Conservation (phyloP, 1,284 basidiomycete genomes). For the Melampsora americana region DNA sequence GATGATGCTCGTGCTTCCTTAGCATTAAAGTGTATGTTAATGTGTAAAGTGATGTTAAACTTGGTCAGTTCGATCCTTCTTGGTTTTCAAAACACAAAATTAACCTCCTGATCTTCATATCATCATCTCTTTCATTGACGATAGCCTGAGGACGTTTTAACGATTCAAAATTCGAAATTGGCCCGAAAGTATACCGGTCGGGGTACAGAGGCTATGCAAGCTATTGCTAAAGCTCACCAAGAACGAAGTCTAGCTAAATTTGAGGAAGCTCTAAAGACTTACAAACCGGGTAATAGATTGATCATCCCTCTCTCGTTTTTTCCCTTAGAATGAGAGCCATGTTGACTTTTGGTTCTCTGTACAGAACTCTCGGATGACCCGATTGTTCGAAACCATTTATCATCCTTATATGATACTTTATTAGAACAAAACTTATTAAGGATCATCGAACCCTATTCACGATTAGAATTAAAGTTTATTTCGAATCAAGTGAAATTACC, state of each 20-base stretch:
- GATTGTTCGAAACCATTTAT: conserved; percentile 88
- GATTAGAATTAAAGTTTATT: conserved; percentile 85
- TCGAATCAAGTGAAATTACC: conserved; percentile 86
- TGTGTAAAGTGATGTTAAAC: conserved; percentile 98
- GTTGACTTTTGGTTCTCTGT: conserved; percentile 13
- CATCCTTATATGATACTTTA: conserved; percentile 87
- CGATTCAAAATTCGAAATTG: conserved; percentile 79
- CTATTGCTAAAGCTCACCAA: conserved; percentile 87
- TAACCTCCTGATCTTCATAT: neutral
- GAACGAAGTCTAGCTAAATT: conserved; percentile 84
- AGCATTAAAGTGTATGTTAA: conserved; percentile 93
- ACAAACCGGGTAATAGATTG: conserved; percentile 68
- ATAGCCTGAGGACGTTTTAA: conserved; percentile 86
- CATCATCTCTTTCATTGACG: conserved; percentile 11
- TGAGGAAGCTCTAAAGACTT: conserved; percentile 79
- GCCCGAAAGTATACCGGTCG: conserved; percentile 73
- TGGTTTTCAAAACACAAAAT: neutral
- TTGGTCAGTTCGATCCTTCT: conserved; percentile 61
- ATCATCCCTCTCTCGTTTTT: neutral
- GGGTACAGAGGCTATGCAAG: conserved; percentile 92
- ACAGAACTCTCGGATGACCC: conserved; percentile 86
- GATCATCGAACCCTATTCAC: conserved; percentile 90
- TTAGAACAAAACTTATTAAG: conserved; percentile 90
- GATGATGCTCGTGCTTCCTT: conserved; percentile 65
- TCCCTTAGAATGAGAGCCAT: neutral